Evolutionary conservation across 768 basidiomycete genomes (phyloP), one percentile per base, ranked within the genome.

Genomic region (Tricholoma matsutake): DNA sequence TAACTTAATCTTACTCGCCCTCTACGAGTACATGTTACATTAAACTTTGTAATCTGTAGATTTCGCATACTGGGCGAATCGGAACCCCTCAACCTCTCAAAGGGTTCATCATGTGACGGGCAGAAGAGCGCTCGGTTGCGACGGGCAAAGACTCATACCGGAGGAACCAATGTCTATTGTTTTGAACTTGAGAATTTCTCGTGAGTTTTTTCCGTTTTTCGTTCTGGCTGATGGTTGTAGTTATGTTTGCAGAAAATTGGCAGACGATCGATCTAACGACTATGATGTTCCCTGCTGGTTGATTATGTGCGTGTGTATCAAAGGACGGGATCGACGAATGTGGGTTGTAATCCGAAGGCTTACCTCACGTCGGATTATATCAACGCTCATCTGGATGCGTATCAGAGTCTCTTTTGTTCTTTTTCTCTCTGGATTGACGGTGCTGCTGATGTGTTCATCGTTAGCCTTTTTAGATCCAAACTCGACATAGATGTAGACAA

Each of bases 281-380:
- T 41, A 79, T 92, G 78, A 71, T 73, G 20, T 91, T 91, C 79
- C 91, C 91, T 92, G 78, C 76, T 81, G 41, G 74, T 93, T 37
- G 91, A 94, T 71, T 94, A 92, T 69, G 86, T 94, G 41, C 81
- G 92, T 25, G 88, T 94, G 18, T 94, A 92, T 71, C 91, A 92
- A 72, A 74, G 84, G 54, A 77, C 81, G 63, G 84, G 81, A 3
- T 61, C 74, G 56, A 74, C 64, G 31, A 90, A 89, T 67, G 68
- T 86, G 28, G 89, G 90, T 2, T 93, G 91, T 68, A 77, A 84
- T 69, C 91, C 91, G 0, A 64, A 72, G 28, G 77, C 81, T 47
- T 84, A 81, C 63, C 91, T 91, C 1, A 94, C 91, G 2, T 73
- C 79, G 58, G 75, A 83, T 47, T 89, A 88, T 70, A 88, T 88